Evolutionary conservation across 305 asterid genomes (phyloP), one percentile per base, ranked within the genome.

Genomic region (Salvia sclarea): DNA sequence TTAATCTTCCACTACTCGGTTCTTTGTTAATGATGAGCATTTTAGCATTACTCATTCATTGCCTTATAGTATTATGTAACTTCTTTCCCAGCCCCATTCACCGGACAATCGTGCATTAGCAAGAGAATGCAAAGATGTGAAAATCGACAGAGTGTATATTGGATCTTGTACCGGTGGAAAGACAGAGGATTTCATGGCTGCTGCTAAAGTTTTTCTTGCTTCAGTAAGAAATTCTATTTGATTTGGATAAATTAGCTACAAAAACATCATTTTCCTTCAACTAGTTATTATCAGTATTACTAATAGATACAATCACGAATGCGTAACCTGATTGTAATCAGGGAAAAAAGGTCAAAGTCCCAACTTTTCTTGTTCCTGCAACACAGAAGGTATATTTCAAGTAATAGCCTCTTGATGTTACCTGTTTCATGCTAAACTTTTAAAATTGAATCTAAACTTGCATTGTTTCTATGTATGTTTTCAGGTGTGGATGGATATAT

Each of bases 121-220:
- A 22, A 79, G 97, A 78, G 97, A 88, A 80, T 90, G 98, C 85
- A 81, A 86, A 81, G 94, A 90, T 73, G 95, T 90, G 78, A 88
- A 90, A 70, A 93, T 90, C 31, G 96, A 90, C 75, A 77, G 97
- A 77, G 97, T 88, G 13, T 92, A 88, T 62, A 90, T 86, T 61
- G 98, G 98, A 69, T 93, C 96, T 53, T 93, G 97, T 76, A 88
- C 95, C 37, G 94, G 98, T 82, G 97, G 96, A 17, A 88, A 93
- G 78, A 88, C 94, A 8, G 97, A 93, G 73, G 98, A 93, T 81
- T 93, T 90, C 75, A 84, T 90, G 94, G 97, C 95, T 67, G 97
- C 97, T 64, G 98, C 98, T 18, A 93, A 81, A 88, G 82, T 88
- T 55, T 84, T 93, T 59, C 89, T 86, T 61, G 92, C 95, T 67